A percentile compares a stretch with the other conserved stretches of the same genome.
Conservation (phyloP, 176 grass and related monocot genomes). For the Raddia distichophylla region DNA sequence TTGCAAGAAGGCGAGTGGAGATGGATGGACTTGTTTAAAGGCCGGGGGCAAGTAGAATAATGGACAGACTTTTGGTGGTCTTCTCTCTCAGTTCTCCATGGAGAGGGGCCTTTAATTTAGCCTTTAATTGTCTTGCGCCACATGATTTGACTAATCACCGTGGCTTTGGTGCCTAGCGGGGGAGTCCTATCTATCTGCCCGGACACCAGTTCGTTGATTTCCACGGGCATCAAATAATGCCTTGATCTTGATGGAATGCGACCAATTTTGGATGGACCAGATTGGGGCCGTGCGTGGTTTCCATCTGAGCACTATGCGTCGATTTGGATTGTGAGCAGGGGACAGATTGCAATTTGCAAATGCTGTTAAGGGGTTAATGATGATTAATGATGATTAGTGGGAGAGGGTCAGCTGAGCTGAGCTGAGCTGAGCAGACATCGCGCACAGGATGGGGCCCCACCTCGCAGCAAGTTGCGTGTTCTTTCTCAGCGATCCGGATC, state of each 20-base stretch:
- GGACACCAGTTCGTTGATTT: conserved; percentile 23
- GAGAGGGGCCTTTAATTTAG: background rate
- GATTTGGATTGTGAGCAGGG: conserved; percentile 22
- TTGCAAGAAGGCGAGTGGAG: too few species aligned
- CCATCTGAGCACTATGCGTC: background rate
- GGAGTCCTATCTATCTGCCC: background rate
- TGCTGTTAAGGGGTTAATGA: background rate
- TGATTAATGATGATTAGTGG: background rate
- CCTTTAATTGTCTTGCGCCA: conserved; percentile 21
- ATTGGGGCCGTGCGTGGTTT: too few species aligned
- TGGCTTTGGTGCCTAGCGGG: conserved; percentile 16
- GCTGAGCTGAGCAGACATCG: too few species aligned
- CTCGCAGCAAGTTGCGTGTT: conserved; percentile 23
- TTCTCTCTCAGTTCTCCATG: too few species aligned
- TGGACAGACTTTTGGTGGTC: too few species aligned
- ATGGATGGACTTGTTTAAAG: too few species aligned
- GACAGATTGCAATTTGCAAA: conserved; percentile 15
- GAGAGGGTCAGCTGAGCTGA: background rate
- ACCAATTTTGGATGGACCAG: conserved; percentile 16
- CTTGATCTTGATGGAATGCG: background rate
- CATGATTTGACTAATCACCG: conserved; percentile 49
- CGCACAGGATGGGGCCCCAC: background rate
- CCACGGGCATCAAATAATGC: background rate
- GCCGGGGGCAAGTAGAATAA: conserved; percentile 15
- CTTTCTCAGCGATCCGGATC: background rate